Percentiles rank a stretch among this genome's conserved stretches.
These are phyloP conservation scores for Thermoascus crustaceus DNA, from an alignment of 2,329 filamentous ascomycete species.

Conservation along the genomic window DNA sequence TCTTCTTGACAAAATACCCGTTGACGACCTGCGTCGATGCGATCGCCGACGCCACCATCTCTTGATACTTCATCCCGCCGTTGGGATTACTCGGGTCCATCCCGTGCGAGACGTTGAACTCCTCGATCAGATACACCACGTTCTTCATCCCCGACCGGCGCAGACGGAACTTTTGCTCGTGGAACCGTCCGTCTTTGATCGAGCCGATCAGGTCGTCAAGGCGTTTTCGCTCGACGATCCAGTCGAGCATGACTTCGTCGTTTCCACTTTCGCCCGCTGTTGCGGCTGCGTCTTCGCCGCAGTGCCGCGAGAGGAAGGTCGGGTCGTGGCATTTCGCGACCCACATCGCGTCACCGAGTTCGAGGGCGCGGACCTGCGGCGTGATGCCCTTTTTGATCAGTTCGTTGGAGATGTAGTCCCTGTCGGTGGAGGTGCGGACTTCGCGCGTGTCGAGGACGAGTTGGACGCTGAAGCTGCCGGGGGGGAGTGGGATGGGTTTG, in stretches of 20 bases:
- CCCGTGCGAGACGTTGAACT: constrained; percentile 54
- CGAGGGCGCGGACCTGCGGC: constrained; percentile 59
- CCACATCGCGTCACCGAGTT: constrained; percentile 72
- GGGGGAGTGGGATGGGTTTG: constrained; percentile 52
- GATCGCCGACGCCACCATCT: constrained; percentile 63
- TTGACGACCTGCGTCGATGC: constrained; percentile 71
- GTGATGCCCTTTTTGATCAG: constrained; percentile 57
- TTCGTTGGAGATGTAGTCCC: constrained; percentile 69
- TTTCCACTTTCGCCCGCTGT: too few species aligned
- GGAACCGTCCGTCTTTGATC: constrained; percentile 74
- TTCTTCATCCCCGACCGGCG: constrained; percentile 64
- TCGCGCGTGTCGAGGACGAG: constrained; percentile 69
- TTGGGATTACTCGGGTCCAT: constrained; percentile 35
- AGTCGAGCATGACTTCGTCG: constrained; percentile 67
- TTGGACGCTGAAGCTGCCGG: constrained; percentile 62
- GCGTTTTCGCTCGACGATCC: constrained; percentile 72
- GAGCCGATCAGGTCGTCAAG: constrained; percentile 71
- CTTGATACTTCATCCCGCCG: constrained; percentile 49
- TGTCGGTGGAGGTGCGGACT: constrained; percentile 61
- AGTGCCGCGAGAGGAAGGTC: constrained; percentile 46
- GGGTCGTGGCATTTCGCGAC: constrained; percentile 63
- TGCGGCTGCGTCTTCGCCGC: constrained; percentile 45
- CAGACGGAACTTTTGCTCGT: constrained; percentile 76
- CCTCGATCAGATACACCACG: constrained; percentile 71
- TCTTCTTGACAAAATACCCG: constrained; percentile 71